Evolutionary conservation across 805 yeast species (phyloP).

Genomic region (Metschnikowia picachoensis): DNA sequence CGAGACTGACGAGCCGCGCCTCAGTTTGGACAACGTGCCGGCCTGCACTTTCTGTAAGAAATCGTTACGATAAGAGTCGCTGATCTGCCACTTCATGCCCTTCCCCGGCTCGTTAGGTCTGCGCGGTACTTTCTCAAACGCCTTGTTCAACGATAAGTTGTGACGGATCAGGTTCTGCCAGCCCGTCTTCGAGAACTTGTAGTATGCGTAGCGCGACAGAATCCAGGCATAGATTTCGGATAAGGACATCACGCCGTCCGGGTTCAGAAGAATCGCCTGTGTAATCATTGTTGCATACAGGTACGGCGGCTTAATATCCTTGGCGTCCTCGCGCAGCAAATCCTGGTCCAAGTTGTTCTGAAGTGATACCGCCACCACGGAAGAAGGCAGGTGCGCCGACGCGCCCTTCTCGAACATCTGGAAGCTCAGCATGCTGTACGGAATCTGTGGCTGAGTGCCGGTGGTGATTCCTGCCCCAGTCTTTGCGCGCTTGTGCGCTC

Average conservation of each 20-base stretch:
- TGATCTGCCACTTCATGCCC: slow-evolving; percentile 98
- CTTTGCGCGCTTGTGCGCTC: slow-evolving; percentile 19
- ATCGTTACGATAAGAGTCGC: slow-evolving; percentile 78
- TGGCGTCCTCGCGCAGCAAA: slow-evolving; percentile 84
- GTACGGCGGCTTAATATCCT: slow-evolving; percentile 93
- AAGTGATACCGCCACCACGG: slow-evolving; percentile 38
- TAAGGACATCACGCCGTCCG: slow-evolving; percentile 82
- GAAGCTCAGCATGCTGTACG: slow-evolving; percentile 33
- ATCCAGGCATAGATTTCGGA: slow-evolving; percentile 94
- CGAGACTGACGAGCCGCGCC: slow-evolving; percentile 78
- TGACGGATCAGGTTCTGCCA: slow-evolving; percentile 99
- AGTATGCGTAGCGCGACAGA: slow-evolving; percentile 81
- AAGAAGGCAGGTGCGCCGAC: slow-evolving; percentile 35
- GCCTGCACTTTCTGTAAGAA: slow-evolving; percentile 74
- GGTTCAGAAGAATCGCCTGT: slow-evolving; percentile 86
- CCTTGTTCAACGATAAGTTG: slow-evolving; percentile 89
- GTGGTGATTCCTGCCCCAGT: neutral
- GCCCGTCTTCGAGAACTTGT: slow-evolving; percentile 87
- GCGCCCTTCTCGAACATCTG: slow-evolving; percentile 50
- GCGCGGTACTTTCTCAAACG: slow-evolving; percentile 96
- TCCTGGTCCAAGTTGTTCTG: slow-evolving; percentile 53
- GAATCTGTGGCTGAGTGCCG: too few relatives aligned
- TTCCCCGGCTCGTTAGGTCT: slow-evolving; percentile 96
- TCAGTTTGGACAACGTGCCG: slow-evolving; percentile 69
- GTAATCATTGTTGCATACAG: slow-evolving; percentile 98